A percentile compares a stretch with the other conserved stretches of the same genome.
Conservation (phyloP, 176 grass and related monocot genomes). For the Oryza rufipogon region DNA sequence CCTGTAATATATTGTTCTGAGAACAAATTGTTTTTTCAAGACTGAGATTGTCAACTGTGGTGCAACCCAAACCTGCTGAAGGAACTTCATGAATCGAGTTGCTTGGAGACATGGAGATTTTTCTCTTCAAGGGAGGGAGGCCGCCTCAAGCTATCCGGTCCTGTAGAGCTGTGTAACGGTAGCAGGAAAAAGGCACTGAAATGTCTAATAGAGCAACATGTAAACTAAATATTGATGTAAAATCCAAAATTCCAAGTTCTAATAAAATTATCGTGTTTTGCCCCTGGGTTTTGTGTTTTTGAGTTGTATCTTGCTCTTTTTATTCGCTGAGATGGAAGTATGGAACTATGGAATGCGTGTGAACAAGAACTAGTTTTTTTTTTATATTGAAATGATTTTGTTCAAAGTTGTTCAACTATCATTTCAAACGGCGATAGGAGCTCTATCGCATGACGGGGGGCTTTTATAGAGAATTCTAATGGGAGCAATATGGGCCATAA, state of each 20-base stretch:
- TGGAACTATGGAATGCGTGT: background rate
- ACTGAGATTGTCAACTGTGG: slow-evolving; percentile 67
- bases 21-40: slow-evolving; percentile 47
- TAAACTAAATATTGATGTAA: slow-evolving; percentile 2
- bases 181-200: background rate
- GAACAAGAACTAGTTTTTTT: background rate
- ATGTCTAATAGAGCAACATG: background rate
- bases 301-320: too few species aligned
- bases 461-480: too few species aligned
- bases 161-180: background rate
- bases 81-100: slow-evolving; percentile 40
- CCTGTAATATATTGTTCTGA: background rate
- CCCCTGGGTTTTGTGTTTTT: background rate
- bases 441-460: too few species aligned
- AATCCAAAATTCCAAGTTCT: background rate
- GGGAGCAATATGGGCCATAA: too few species aligned
- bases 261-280: background rate
- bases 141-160: background rate
- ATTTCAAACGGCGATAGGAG: too few species aligned
- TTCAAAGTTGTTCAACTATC: background rate
- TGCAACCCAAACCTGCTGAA: slow-evolving; percentile 50
- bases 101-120: background rate
- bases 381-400: background rate
- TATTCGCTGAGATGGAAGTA: background rate
- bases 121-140: background rate